Conservation (phyloP, 75 land plant genomes). For the Picea sitchensis region DNA sequence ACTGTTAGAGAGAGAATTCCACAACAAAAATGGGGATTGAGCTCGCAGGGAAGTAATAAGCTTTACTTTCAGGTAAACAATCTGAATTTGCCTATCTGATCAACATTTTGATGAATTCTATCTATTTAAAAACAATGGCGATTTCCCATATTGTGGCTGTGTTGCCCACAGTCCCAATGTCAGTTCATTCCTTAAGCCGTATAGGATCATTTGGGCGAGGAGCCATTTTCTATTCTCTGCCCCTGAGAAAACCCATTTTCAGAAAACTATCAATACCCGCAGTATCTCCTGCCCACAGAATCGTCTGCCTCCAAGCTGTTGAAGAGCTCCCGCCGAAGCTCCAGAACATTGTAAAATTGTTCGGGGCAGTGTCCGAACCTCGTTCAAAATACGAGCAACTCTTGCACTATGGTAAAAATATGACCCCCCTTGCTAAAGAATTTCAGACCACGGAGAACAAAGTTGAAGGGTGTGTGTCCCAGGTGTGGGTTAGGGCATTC, state of each 20-base stretch:
- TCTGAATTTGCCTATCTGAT: too few relatives aligned
- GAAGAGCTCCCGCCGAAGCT: conserved; percentile 63
- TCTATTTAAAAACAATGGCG: too few relatives aligned
- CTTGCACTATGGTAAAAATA: conserved; percentile 60
- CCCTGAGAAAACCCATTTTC: background rate
- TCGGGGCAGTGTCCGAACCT: conserved; percentile 61
- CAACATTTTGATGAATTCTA: too few relatives aligned
- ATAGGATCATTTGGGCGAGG: too few relatives aligned
- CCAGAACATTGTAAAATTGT: conserved; percentile 62
- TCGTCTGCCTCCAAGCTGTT: conserved; percentile 13
- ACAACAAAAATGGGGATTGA: too few relatives aligned
- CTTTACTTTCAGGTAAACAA: too few relatives aligned
- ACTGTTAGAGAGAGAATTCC: too few relatives aligned
- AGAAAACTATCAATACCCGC: background rate
- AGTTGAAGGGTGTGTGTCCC: conserved; percentile 91
- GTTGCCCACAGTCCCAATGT: too few relatives aligned
- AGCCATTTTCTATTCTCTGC: too few relatives aligned
- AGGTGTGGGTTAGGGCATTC: conserved; percentile 89
- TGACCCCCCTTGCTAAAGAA: conserved; percentile 46
- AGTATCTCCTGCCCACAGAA: background rate
- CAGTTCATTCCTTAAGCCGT: too few relatives aligned
- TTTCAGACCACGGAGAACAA: conserved; percentile 58
- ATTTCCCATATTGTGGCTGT: too few relatives aligned
- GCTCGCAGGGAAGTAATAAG: too few relatives aligned
- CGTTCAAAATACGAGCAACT: conserved; percentile 85